Evolutionary conservation across 139 green algal species (phyloP).

Genomic region (Chlamydomonas sp.): DNA sequence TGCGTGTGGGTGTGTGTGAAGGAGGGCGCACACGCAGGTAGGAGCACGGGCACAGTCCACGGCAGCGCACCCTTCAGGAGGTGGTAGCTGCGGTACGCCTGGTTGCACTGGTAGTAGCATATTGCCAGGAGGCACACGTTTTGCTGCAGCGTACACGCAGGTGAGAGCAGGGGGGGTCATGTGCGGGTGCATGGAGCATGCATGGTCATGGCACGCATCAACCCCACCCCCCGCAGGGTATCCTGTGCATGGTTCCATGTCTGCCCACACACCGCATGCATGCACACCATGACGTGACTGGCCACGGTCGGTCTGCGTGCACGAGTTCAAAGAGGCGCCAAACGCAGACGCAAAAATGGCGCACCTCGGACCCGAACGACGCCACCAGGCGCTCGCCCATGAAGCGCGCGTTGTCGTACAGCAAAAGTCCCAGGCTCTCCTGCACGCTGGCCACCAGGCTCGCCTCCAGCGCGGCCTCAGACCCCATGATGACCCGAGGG

Average conservation of each 20-base stretch:
- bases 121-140: slow-evolving; percentile 76
- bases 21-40: neutral
- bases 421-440: slow-evolving; percentile 50
- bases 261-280: too few species aligned
- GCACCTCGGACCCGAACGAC: slow-evolving; percentile 52
- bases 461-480: neutral
- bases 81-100: slow-evolving; percentile 67
- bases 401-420: slow-evolving; percentile 80
- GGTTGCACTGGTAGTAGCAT: slow-evolving; percentile 71
- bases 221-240: too few species aligned
- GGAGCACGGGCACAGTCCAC: neutral
- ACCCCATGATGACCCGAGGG: too few species aligned
- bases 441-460: slow-evolving; percentile 28
- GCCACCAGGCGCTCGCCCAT: slow-evolving; percentile 76
- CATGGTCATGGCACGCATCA: too few species aligned
- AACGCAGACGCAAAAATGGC: too few species aligned
- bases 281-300: too few species aligned
- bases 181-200: neutral
- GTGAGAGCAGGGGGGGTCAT: neutral
- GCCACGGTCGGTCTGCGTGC: too few species aligned
- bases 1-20: too few species aligned
- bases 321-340: too few species aligned
- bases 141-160: slow-evolving; percentile 34
- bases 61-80: slow-evolving; percentile 51
- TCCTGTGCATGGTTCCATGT: too few species aligned